These are phyloP conservation scores for Scheffersomyces ergatensis DNA, from an alignment of 805 yeast genomes.

Conservation along the genomic window DNA sequence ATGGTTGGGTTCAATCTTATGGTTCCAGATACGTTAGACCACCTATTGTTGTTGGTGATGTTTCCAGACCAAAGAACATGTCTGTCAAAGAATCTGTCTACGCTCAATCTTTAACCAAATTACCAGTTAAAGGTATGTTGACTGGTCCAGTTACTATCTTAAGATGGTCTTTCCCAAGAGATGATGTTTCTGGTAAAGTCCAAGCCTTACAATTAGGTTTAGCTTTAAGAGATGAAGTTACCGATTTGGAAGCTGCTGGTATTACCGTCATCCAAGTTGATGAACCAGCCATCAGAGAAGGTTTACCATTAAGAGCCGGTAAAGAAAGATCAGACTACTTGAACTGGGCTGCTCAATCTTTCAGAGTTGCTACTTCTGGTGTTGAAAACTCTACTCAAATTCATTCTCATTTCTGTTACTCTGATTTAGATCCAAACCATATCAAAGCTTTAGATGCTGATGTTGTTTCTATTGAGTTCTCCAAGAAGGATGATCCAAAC, in stretches of 20 bases:
- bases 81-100: constrained; percentile 98
- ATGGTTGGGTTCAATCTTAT: constrained; percentile 99
- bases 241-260: constrained; percentile 98
- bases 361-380: constrained; percentile 99
- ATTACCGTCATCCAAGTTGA: constrained; percentile 97
- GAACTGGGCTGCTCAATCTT: constrained; percentile 98
- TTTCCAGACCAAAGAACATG: constrained; percentile 97
- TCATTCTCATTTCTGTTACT: constrained; percentile 99
- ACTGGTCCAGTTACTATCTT: constrained; percentile 99
- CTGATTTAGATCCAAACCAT: constrained; percentile 98
- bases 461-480: constrained; percentile 98
- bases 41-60: constrained; percentile 98
- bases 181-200: constrained; percentile 86
- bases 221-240: constrained; percentile 98
- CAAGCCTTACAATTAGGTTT: constrained; percentile 97
- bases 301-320: constrained; percentile 98
- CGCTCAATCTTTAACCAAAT: constrained; percentile 93
- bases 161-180: constrained; percentile 99
- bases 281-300: constrained; percentile 99
- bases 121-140: constrained; percentile 99
- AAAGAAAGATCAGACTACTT: constrained; percentile 94
- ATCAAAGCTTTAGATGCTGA: constrained; percentile 99
- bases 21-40: constrained; percentile 99
- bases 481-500: constrained; percentile 98
- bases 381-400: constrained; percentile 93